Percentiles rank a stretch among this genome's conserved stretches.
Evolutionary conservation across 371 early-diverging fungal genomes (phyloP).

Genomic region (Rozella allomycis): DNA sequence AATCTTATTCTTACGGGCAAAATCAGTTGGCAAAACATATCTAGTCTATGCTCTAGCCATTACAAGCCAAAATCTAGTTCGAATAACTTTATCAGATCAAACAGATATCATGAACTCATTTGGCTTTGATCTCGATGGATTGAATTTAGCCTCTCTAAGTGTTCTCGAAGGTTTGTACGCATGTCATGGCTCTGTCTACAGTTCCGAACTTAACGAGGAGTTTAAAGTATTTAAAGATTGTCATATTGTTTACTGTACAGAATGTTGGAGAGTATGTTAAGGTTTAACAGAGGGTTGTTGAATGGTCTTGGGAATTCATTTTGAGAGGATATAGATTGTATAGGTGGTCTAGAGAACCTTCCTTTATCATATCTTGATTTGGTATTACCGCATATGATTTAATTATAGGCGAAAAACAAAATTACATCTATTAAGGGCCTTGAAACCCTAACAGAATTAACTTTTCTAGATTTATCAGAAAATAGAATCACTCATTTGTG

Average conservation of each 20-base stretch:
- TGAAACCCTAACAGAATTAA: too few species aligned
- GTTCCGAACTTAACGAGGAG: slow-evolving; percentile 72
- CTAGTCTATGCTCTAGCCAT: slow-evolving; percentile 60
- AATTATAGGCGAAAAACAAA: too few species aligned
- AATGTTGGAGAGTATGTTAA: slow-evolving; percentile 63
- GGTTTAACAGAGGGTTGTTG: slow-evolving; percentile 73
- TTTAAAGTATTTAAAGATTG: slow-evolving; percentile 62
- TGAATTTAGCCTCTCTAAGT: slow-evolving; percentile 96
- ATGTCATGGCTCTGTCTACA: slow-evolving; percentile 77
- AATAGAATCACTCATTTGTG: too few species aligned
- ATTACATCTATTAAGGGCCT: too few species aligned
- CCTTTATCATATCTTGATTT: too few species aligned
- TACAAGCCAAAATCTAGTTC: slow-evolving; percentile 57
- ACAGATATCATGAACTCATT: slow-evolving; percentile 98
- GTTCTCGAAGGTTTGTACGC: slow-evolving; percentile 99
- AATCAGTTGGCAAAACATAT: slow-evolving; percentile 97
- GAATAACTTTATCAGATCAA: slow-evolving; percentile 97
- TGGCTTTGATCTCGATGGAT: slow-evolving; percentile 96
- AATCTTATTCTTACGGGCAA: too few species aligned
- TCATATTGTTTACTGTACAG: slow-evolving; percentile 94
- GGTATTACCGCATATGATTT: too few species aligned
- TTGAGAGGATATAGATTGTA: too few species aligned
- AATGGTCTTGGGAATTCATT: slow-evolving; percentile 92
- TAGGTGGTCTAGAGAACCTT: too few species aligned
- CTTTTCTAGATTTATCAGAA: too few species aligned